Evolutionary conservation across 352 stramenopile genomes (phyloP), one percentile per base, ranked within the genome.

Genomic region (Thraustochytrium sp.): DNA sequence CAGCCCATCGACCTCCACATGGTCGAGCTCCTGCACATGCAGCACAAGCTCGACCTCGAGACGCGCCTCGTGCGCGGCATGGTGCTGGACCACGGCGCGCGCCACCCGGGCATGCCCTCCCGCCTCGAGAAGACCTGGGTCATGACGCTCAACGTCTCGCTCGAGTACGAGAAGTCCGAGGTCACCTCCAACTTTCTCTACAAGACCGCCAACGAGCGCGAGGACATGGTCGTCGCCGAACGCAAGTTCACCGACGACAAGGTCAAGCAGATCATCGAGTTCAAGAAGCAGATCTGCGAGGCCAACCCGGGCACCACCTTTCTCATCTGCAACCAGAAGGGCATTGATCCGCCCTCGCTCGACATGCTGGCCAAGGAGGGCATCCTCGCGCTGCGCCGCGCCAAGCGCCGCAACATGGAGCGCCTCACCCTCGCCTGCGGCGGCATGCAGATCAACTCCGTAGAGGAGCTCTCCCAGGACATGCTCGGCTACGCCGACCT

Each of bases 161-260:
- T 99, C 86, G 97, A 99, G 91, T 99, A 99, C 88, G 97, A 99
- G 91, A 99, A 99, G 93, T 99, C 90, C 76, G 97, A 99, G 89
- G 94, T 99, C 44, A 97, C 98, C 88, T 94, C 91, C 40, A 94
- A 95, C 37, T 99, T 99, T 87, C 98, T 98, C 84, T 99, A 99
- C 89, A 97, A 91, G 84, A 98, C 88, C 82, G 97, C 97, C n/a
- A 93, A 99, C 61, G 94, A 99, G 90, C 91, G 97, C 76, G 97
- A 99, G 90, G 97, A 98, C 90, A 95, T 98, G 89, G 94, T 98
- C 54, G 94, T 95, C 74, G 93, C 92, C 42, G 95, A 98, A 86
- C 91, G 94, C 62, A 93, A 94, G 85, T 98, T 97, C 87, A 97
- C 93, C 40, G 94, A 98, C 86, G 94, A 98, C 88, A 98, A 98